These are phyloP conservation scores for Blastocystis sp. DNA, from an alignment of 352 stramenopile species.

Conservation along the genomic window DNA sequence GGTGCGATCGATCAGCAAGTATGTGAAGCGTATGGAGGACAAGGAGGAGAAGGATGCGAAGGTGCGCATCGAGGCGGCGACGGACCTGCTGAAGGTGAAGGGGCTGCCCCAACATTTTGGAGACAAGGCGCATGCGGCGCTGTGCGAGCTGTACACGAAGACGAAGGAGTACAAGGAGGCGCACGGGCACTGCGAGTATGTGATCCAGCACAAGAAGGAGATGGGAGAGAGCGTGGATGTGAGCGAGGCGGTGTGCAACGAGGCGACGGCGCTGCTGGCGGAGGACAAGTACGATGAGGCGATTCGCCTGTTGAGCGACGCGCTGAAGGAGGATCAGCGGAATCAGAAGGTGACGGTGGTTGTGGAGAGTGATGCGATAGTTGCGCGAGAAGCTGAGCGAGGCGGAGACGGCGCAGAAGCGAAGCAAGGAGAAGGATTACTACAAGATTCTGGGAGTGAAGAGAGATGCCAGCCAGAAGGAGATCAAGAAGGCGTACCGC, in stretches of 20 bases:
- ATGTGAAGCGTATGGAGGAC: constrained; percentile 37
- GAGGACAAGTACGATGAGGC: constrained; percentile 81
- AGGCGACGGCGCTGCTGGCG: constrained; percentile 73
- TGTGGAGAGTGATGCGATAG: constrained; percentile 33
- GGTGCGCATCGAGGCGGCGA: constrained; percentile 6
- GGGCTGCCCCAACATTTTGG: neutral
- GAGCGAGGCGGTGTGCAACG: neutral
- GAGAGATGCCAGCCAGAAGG: constrained; percentile 74
- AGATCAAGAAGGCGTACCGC: constrained; percentile 81
- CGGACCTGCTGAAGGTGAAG: neutral
- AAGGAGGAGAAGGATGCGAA: neutral
- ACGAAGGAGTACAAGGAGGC: constrained; percentile 27
- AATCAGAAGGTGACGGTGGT: constrained; percentile 17
- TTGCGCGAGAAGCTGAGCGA: constrained; percentile 34
- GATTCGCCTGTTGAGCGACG: constrained; percentile 77
- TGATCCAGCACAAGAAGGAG: constrained; percentile 13
- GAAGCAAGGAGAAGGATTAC: constrained; percentile 75
- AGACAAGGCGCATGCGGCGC: neutral
- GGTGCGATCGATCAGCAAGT: constrained; percentile 10
- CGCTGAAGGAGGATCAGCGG: constrained; percentile 75
- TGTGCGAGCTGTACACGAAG: constrained; percentile 17
- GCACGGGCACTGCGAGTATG: constrained; percentile 3
- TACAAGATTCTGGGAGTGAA: constrained; percentile 81
- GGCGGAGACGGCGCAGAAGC: constrained; percentile 70
- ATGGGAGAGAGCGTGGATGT: constrained; percentile 9